Evolutionary conservation across 106 monocot species (phyloP).

Genomic region (Narthecium ossifragum): DNA sequence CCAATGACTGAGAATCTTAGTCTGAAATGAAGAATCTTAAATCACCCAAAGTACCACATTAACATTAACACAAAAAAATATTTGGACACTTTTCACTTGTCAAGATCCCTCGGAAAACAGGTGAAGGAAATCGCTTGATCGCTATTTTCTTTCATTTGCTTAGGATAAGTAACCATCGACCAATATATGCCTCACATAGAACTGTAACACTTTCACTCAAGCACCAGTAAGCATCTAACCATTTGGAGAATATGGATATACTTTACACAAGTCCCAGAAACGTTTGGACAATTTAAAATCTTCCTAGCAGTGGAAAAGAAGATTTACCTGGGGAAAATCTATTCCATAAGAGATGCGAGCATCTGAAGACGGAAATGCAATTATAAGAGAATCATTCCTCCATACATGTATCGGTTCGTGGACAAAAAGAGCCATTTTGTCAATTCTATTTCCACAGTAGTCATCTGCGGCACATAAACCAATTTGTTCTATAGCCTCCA

Average conservation of each 20-base stretch:
- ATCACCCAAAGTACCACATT: no score
- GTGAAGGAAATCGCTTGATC: no score
- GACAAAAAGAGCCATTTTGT: constrained; percentile 57
- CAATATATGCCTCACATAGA: no score
- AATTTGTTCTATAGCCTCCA: constrained; percentile 53
- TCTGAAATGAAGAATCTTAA: no score
- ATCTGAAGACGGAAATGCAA: constrained; percentile 72
- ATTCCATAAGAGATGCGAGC: constrained; percentile 72
- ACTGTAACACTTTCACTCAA: not conserved
- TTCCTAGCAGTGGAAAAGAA: not conserved
- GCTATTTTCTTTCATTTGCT: no score
- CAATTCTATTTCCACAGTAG: constrained; percentile 29
- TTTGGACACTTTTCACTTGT: no score
- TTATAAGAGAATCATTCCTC: constrained; percentile 60
- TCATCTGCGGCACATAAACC: constrained; percentile 60
- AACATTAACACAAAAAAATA: no score
- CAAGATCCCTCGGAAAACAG: no score
- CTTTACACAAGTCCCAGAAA: not conserved
- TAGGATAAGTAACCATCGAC: no score
- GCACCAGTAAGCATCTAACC: not conserved
- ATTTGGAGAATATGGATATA: not conserved
- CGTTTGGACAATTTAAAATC: not conserved
- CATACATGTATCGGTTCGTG: constrained; percentile 42
- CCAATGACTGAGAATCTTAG: no score
- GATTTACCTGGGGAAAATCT: constrained; percentile 67